These are phyloP conservation scores for Lichtheimia ornata DNA, from an alignment of 371 early-diverging fungal genomes.

Conservation along the genomic window DNA sequence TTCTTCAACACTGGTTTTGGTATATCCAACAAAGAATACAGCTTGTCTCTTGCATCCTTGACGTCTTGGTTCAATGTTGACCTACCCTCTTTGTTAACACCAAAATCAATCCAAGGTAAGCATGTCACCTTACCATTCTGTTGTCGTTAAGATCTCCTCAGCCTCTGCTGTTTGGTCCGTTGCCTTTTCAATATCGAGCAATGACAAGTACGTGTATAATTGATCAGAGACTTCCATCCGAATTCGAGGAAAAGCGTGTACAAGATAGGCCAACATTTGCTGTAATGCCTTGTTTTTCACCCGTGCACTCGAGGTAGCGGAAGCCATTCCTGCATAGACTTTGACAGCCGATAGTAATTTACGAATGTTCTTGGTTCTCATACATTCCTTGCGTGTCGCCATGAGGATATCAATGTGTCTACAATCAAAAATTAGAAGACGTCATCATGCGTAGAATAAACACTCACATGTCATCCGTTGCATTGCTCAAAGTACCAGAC, in stretches of 20 bases:
- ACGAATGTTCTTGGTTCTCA: conserved; percentile 42
- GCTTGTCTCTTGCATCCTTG: conserved; percentile 31
- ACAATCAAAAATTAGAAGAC: conserved; percentile 1
- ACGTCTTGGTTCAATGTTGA: conserved; percentile 24
- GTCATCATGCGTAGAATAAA: background rate
- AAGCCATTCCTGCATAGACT: conserved; percentile 49
- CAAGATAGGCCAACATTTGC: conserved; percentile 48
- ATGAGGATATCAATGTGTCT: conserved; percentile 35
- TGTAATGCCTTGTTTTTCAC: conserved; percentile 38
- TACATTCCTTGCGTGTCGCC: conserved; percentile 33
- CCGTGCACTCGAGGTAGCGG: conserved; percentile 15
- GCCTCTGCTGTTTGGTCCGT: conserved; percentile 37
- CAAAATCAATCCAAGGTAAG: background rate
- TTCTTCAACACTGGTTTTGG: conserved; percentile 33
- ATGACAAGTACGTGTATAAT: conserved; percentile 44
- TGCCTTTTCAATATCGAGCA: conserved; percentile 33
- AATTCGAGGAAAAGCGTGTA: conserved; percentile 58
- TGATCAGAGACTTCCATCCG: conserved; percentile 55
- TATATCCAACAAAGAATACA: conserved; percentile 37
- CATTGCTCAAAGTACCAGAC: conserved; percentile 45
- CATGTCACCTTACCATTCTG: conserved; percentile 42
- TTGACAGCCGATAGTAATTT: conserved; percentile 49
- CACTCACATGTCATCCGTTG: conserved; percentile 38
- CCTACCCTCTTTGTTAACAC: conserved; percentile 19
- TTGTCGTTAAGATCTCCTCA: conserved; percentile 43